These are phyloP conservation scores for Euphorbia lathyris DNA, from an alignment of 345 rosid genomes.

Conservation along the genomic window DNA sequence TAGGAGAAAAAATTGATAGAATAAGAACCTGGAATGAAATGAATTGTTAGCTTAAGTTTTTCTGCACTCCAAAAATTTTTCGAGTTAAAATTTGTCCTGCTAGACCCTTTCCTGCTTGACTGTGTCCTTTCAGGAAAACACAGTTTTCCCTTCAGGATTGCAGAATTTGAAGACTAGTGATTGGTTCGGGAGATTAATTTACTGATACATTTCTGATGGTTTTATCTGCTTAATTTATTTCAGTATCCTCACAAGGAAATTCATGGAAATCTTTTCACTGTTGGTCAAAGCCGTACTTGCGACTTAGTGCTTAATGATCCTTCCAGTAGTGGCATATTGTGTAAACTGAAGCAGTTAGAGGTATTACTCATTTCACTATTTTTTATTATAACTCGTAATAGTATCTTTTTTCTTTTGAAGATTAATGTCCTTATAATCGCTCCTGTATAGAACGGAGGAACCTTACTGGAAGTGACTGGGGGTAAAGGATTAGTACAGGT, in stretches of 20 bases:
- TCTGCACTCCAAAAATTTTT: neutral
- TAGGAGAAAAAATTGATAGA: neutral
- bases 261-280: constrained; percentile 56
- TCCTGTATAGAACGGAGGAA: constrained; percentile 51
- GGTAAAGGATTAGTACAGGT: constrained; percentile 82
- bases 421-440: neutral
- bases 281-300: constrained; percentile 72
- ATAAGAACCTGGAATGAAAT: neutral
- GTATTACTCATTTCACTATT: constrained; percentile 33
- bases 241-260: constrained; percentile 79
- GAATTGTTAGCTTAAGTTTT: neutral
- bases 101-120: neutral
- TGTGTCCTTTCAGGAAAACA: neutral
- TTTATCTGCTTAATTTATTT: constrained; percentile 23
- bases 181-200: neutral
- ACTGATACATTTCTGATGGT: constrained; percentile 18
- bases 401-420: neutral
- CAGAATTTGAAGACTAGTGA: neutral
- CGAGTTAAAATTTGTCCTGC: neutral
- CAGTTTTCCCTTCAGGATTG: neutral
- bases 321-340: constrained; percentile 48
- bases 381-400: neutral
- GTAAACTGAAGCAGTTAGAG: constrained; percentile 74
- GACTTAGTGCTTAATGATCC: constrained; percentile 75
- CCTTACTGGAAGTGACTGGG: constrained; percentile 69